Percentiles rank a stretch among this genome's conserved stretches.
phyloP scores from a whole-genome alignment of 805 yeast species.

The Spathaspora hagerdaliae region DNA sequence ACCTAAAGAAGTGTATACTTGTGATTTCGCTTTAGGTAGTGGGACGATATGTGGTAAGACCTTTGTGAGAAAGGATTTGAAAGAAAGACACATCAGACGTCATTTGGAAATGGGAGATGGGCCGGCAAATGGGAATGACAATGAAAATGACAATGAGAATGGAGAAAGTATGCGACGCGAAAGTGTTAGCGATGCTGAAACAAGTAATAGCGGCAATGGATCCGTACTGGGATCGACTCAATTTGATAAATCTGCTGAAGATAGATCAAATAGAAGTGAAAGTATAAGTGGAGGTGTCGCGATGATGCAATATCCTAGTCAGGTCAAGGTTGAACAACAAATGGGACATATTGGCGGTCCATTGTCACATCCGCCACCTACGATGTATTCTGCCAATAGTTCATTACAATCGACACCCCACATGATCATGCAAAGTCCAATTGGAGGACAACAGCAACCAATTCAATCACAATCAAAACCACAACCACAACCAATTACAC shows the following conservation, averaged over 20 bases:
- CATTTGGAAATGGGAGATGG: constrained; percentile 15
- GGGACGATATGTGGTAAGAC: constrained; percentile 50
- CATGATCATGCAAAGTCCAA: not conserved
- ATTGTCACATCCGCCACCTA: not conserved
- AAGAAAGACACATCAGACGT: constrained; percentile 35
- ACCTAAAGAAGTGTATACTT: constrained; percentile 49
- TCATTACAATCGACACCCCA: not conserved
- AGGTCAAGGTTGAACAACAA: not conserved
- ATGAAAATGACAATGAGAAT: not conserved
- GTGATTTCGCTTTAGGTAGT: constrained; percentile 44
- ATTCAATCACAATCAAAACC: not conserved
- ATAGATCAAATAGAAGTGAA: not conserved
- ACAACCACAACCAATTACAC: not conserved
- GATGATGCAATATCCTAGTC: not conserved
- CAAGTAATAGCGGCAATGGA: not conserved
- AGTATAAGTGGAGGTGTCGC: not conserved
- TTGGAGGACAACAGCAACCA: too few relatives aligned
- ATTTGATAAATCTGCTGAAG: too few relatives aligned
- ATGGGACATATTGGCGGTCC: not conserved
- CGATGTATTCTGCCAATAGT: not conserved
- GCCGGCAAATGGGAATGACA: not conserved
- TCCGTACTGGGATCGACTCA: not conserved
- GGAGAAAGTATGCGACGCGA: not conserved
- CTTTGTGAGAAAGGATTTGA: constrained; percentile 59
- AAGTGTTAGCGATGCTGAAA: not conserved